phyloP scores from a whole-genome alignment of 176 grass and related monocot species.

The Aegilops bicornis region DNA sequence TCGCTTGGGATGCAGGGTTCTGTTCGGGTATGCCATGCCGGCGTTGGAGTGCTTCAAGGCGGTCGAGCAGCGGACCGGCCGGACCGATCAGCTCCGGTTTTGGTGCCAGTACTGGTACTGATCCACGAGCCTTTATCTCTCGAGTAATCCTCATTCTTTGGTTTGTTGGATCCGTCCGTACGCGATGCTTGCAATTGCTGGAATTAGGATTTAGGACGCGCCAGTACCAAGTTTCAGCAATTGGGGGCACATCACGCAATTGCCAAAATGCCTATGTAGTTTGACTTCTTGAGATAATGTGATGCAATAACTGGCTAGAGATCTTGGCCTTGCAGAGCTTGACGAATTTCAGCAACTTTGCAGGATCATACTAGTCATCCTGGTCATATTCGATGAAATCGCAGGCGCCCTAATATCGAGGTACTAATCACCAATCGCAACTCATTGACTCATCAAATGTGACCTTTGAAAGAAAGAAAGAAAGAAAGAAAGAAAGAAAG shows the following conservation, averaged over 20 bases:
- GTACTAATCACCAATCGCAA: conserved; percentile 35
- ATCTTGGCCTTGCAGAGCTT: background rate
- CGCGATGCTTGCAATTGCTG: background rate
- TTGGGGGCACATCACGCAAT: background rate
- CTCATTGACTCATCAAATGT: background rate
- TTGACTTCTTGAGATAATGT: background rate
- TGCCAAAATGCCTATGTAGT: background rate
- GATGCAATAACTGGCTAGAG: background rate
- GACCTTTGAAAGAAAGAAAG: background rate
- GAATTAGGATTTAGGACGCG: background rate
- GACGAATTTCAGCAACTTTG: conserved; percentile 38
- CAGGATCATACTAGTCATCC: conserved; percentile 87
- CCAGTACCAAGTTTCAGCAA: background rate
- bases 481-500: background rate
- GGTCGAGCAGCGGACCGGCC: conserved; percentile 62
- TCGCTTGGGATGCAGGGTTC: conserved; percentile 35
- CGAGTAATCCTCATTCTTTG: background rate
- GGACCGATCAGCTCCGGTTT: conserved; percentile 74
- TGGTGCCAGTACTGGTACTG: conserved; percentile 97
- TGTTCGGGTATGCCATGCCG: conserved; percentile 82
- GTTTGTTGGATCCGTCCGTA: background rate
- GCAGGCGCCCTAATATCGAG: conserved; percentile 43
- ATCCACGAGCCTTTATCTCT: conserved; percentile 12
- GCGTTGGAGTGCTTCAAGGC: conserved; percentile 94
- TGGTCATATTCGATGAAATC: conserved; percentile 73